Evolutionary conservation across 1,139 yeast genomes (phyloP).

Genomic region (Candida sanyaensis): DNA sequence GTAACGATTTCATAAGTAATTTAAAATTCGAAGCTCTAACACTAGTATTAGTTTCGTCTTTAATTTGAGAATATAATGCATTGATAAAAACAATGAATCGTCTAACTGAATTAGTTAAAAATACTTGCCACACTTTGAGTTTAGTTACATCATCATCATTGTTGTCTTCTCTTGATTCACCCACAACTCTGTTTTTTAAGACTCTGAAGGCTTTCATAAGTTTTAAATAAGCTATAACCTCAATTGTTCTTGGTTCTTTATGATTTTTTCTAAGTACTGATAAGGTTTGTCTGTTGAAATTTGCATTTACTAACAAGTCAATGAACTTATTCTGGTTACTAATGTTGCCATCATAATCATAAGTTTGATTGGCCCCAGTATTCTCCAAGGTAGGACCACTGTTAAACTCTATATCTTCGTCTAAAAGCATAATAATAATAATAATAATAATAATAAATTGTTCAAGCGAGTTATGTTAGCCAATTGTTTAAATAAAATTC

Average conservation of each 20-base stretch:
- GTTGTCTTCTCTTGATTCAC: neutral
- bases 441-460: no score
- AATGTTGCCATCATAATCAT: neutral
- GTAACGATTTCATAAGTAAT: neutral
- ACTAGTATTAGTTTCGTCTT: neutral
- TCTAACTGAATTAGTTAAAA: neutral
- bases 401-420: no score
- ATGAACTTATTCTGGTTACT: neutral
- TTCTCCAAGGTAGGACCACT: no score
- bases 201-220: neutral
- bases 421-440: no score
- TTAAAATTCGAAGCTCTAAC: neutral
- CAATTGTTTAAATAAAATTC: no score
- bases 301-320: neutral
- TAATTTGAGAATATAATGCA: slow-evolving; percentile 3
- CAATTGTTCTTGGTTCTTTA: neutral
- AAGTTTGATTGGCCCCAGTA: no score
- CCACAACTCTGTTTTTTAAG: slow-evolving; percentile 1
- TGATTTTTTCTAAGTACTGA: neutral
- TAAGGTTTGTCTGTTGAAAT: neutral
- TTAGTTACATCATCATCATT: neutral
- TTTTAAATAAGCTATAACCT: slow-evolving; percentile 1
- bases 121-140: slow-evolving; percentile 3
- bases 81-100: slow-evolving; percentile 3
- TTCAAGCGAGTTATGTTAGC: no score